A percentile compares a stretch with the other conserved stretches of the same genome.
phyloP scores from a whole-genome alignment of 2,329 filamentous ascomycete species.

The Sclerotiophoma versabilis region DNA sequence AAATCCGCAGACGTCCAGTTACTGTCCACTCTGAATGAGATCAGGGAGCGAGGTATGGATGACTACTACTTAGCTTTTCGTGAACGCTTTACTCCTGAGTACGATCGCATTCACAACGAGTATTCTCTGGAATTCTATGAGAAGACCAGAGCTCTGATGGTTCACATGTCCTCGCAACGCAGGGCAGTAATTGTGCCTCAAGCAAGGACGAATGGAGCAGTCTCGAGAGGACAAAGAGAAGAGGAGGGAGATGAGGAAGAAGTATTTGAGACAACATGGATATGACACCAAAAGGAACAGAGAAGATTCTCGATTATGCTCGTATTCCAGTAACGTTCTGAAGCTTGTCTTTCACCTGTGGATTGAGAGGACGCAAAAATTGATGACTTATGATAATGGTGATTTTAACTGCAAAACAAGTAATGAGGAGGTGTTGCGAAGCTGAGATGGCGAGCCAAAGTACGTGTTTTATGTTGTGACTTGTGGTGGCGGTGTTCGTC shows the following conservation, averaged over 20 bases:
- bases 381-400: constrained; percentile 3
- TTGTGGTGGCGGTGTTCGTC: not conserved
- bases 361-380: not conserved
- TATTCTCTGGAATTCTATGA: constrained; percentile 6
- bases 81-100: constrained; percentile 6
- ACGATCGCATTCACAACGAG: constrained; percentile 7
- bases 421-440: not conserved
- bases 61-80: constrained; percentile 8
- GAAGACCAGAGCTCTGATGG: constrained; percentile 8
- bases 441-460: too few relatives aligned
- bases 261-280: not conserved
- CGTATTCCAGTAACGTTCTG: not conserved
- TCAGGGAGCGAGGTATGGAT: constrained; percentile 4
- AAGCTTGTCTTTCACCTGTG: not conserved
- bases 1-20: constrained; percentile 10
- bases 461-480: not conserved
- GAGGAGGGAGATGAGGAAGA: not conserved
- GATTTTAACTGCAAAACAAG: not conserved
- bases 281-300: not conserved
- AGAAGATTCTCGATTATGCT: not conserved
- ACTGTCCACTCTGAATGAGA: constrained; percentile 8
- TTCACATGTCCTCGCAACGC: constrained; percentile 8
- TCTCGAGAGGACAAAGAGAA: not conserved
- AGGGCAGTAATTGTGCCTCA: not conserved
- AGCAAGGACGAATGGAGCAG: not conserved